phyloP scores from a whole-genome alignment of 148 eudicot genomes.

The Persicaria maculosa region DNA sequence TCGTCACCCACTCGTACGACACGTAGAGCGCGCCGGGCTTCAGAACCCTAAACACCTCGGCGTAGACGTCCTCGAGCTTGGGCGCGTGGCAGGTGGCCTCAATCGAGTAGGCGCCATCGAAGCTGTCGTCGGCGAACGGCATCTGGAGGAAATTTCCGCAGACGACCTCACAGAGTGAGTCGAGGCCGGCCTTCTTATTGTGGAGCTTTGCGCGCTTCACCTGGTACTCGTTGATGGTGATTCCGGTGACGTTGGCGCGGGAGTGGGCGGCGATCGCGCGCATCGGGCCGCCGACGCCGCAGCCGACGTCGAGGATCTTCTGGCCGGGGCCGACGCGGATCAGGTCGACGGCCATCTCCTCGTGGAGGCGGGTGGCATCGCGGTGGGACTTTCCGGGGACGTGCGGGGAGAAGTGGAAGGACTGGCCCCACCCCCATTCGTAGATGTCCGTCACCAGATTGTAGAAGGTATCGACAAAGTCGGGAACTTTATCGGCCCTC shows the following conservation, averaged over 20 bases:
- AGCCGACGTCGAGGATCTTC: conserved; percentile 42
- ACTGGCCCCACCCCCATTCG: conserved; percentile 67
- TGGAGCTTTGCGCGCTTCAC: conserved; percentile 35
- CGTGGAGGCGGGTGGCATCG: conserved; percentile 44
- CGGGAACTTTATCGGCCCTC: conserved; percentile 36
- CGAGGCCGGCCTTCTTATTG: conserved; percentile 50
- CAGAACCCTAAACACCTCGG: conserved; percentile 33
- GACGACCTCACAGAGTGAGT: conserved; percentile 36
- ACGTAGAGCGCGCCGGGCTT: conserved; percentile 48
- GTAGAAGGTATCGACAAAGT: conserved; percentile 47
- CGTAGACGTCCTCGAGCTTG: conserved; percentile 39
- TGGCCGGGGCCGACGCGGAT: conserved; percentile 29
- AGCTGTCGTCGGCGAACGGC: conserved; percentile 31
- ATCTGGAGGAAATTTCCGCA: conserved; percentile 43
- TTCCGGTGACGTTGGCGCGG: conserved; percentile 35
- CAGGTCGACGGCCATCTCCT: conserved; percentile 48
- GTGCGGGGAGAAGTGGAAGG: conserved; percentile 49
- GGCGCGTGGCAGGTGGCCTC: conserved; percentile 61
- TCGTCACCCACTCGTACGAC: conserved; percentile 53
- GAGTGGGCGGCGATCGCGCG: conserved; percentile 55
- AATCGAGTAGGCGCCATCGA: conserved; percentile 50
- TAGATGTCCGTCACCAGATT: conserved; percentile 52
- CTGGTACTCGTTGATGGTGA: conserved; percentile 52
- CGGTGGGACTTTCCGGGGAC: conserved; percentile 36
- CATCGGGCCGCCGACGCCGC: conserved; percentile 62